Base-by-base conservation (phyloP, 1,284 basidiomycete genomes). In the Fomitopsis pinicola region DNA sequence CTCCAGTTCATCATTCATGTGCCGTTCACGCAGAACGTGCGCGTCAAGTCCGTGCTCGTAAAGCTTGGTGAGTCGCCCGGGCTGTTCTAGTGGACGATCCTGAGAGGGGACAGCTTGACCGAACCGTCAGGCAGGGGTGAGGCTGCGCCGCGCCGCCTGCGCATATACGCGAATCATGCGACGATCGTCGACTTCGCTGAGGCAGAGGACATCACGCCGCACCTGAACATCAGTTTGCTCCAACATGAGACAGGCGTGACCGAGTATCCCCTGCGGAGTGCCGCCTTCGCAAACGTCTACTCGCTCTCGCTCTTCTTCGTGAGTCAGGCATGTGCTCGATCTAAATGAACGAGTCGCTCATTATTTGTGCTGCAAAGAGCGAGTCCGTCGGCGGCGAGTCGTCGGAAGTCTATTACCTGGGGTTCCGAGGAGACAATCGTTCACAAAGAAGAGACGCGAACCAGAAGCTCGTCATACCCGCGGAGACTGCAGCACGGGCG, bases 271-370 rank as follows among this genome's bases (percentile, higher is more conserved):
- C 68, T 94, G 33, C 82, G 87, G 40, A 82, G 87, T 0, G 85
- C 90, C 5, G 84, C 88, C 4, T 93, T 94, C 68, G 76, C 89
- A 2, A 94, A 84, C 69, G 79, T 93, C 45, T 86, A 84, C 63
- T 82, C 86, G 0, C 71, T 94, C 35, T 89, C 89, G 2, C 72
- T 94, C 9, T 91, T 90, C 75, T 92, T 94, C 67, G 92, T 93
- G 70, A 45, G 66, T 63, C 1, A 28, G 12, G 14, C 36, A 17
- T 38, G 62, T 56, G 9, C 9, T 22, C 5, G 7, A 28, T 48
- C 26, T n/a, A 28, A 14, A 4, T 28, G 22, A 9, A 8, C 12
- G 26, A 26, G 45, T 53, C 30, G 14, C 3, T 22, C 19, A 10
- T 50, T 4, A n/a, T 44, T 33, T 48, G 59, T 57, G 48, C 42